These are phyloP conservation scores for Cercophora scortea DNA, from an alignment of 495 filamentous ascomycete species.

Conservation along the genomic window DNA sequence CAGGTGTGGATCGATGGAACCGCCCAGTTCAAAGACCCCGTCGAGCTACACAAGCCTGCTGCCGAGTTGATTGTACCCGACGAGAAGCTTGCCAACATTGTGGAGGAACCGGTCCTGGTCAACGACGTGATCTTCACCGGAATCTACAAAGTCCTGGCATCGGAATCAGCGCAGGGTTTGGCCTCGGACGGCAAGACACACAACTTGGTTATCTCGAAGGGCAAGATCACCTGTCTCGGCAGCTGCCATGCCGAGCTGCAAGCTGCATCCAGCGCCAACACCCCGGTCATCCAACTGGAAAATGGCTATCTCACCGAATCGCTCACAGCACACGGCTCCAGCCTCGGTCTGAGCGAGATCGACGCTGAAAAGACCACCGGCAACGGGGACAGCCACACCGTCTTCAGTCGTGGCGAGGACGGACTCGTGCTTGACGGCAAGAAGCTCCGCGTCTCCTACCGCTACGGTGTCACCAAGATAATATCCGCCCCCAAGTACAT, in stretches of 20 bases:
- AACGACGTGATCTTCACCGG: conserved; percentile 42
- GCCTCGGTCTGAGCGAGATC: conserved; percentile 51
- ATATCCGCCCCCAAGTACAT: conserved; percentile 35
- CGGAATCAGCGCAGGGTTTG: not conserved
- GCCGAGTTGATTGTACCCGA: conserved; percentile 17
- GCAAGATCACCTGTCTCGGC: conserved; percentile 43
- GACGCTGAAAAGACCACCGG: conserved; percentile 41
- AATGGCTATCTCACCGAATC: conserved; percentile 51
- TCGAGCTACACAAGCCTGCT: conserved; percentile 32
- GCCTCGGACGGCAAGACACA: conserved; percentile 10
- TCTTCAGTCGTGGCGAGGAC: conserved; percentile 40
- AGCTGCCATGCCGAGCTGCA: conserved; percentile 29
- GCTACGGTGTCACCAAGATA: conserved; percentile 39
- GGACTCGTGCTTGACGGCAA: conserved; percentile 36
- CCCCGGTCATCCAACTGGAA: conserved; percentile 34
- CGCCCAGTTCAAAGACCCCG: conserved; percentile 37
- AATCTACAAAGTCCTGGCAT: conserved; percentile 33
- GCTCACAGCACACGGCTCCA: conserved; percentile 44
- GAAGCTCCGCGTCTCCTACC: conserved; percentile 33
- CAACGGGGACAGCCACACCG: conserved; percentile 27
- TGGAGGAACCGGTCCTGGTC: conserved; percentile 25
- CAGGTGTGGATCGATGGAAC: conserved; percentile 62
- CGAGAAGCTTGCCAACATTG: conserved; percentile 18
- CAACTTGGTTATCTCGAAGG: conserved; percentile 35
- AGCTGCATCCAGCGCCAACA: conserved; percentile 17